Percentiles rank a stretch among this genome's conserved stretches.
phyloP scores from a whole-genome alignment of 225 moss, liverwort and hornwort species.

The Sphagnum tenellum region DNA sequence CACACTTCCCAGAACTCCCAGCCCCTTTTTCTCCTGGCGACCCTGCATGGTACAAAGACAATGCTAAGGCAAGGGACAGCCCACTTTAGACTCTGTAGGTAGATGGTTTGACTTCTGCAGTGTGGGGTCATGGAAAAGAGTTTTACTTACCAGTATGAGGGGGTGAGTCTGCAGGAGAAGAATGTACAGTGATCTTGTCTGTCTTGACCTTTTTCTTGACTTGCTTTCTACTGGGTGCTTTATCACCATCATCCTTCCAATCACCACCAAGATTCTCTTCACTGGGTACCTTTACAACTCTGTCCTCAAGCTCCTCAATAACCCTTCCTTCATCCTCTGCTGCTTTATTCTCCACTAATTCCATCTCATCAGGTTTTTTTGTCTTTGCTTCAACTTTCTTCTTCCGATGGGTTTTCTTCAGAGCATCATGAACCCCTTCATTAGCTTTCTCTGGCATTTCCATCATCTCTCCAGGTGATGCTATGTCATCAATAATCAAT shows the following conservation, averaged over 20 bases:
- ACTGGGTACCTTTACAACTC: slow-evolving; percentile 13
- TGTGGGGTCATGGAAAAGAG: no score
- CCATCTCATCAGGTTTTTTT: slow-evolving; percentile 29
- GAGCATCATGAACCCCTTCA: slow-evolving; percentile 16
- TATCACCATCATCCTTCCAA: slow-evolving; percentile 41
- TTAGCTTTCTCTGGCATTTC: slow-evolving; percentile 32
- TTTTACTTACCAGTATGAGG: slow-evolving; percentile 40
- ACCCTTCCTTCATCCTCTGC: slow-evolving; percentile 49
- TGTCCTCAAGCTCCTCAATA: slow-evolving; percentile 44
- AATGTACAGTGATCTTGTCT: slow-evolving; percentile 23
- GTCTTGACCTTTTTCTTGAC: slow-evolving; percentile 64
- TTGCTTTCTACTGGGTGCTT: slow-evolving; percentile 43
- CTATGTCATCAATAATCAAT: slow-evolving; percentile 10
- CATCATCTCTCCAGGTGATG: slow-evolving; percentile 21
- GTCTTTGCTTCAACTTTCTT: slow-evolving; percentile 55
- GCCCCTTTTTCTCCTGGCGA: slow-evolving; percentile 62
- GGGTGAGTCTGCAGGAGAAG: slow-evolving; percentile 53
- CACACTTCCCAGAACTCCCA: slow-evolving; percentile 49
- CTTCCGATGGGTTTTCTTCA: slow-evolving; percentile 58
- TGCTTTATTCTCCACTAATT: slow-evolving; percentile 47
- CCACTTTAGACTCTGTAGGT: no score
- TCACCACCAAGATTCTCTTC: slow-evolving; percentile 40
- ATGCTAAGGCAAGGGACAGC: slow-evolving; percentile 7
- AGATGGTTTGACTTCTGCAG: no score
- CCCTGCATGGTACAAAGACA: slow-evolving; percentile 19